phyloP scores from a whole-genome alignment of 2,329 filamentous ascomycete species.

The Pseudogymnoascus sp. region DNA sequence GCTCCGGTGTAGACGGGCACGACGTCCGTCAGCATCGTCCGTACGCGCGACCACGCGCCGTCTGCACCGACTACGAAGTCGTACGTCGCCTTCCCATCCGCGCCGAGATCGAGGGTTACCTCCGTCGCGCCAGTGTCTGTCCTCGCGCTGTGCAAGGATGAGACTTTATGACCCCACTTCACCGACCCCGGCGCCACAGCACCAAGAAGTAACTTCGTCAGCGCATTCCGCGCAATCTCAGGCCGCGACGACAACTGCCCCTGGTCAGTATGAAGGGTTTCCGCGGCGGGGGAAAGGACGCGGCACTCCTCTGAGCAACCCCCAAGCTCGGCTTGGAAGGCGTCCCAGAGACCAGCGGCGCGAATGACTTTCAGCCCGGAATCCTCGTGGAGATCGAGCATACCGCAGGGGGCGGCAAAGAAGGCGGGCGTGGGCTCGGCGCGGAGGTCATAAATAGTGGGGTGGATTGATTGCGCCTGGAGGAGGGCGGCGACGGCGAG shows the following conservation, averaged over 20 bases:
- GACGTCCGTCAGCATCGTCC: constrained; percentile 25
- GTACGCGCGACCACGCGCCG: constrained; percentile 35
- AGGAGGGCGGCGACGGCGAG: constrained; percentile 42
- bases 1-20: constrained; percentile 35
- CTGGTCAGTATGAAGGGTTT: constrained; percentile 19
- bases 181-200: constrained; percentile 29
- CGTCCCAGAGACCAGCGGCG: constrained; percentile 36
- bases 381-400: constrained; percentile 41
- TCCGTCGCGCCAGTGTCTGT: not conserved
- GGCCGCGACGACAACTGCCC: constrained; percentile 24
- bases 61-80: constrained; percentile 36
- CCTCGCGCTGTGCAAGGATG: constrained; percentile 9
- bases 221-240: constrained; percentile 33
- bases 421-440: constrained; percentile 23
- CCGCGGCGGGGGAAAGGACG: constrained; percentile 29
- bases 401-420: constrained; percentile 31
- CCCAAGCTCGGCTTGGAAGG: constrained; percentile 35
- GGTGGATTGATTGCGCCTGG: constrained; percentile 30
- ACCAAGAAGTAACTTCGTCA: constrained; percentile 30
- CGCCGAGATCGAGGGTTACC: constrained; percentile 15
- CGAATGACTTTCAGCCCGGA: constrained; percentile 39
- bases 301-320: constrained; percentile 36
- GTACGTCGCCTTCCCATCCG: constrained; percentile 19
- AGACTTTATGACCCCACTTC: constrained; percentile 33
- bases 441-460: constrained; percentile 32